A percentile compares a stretch with the other conserved stretches of the same genome.
Evolutionary conservation across 1,284 basidiomycete genomes (phyloP).

Genomic region (Coniophora puteana): DNA sequence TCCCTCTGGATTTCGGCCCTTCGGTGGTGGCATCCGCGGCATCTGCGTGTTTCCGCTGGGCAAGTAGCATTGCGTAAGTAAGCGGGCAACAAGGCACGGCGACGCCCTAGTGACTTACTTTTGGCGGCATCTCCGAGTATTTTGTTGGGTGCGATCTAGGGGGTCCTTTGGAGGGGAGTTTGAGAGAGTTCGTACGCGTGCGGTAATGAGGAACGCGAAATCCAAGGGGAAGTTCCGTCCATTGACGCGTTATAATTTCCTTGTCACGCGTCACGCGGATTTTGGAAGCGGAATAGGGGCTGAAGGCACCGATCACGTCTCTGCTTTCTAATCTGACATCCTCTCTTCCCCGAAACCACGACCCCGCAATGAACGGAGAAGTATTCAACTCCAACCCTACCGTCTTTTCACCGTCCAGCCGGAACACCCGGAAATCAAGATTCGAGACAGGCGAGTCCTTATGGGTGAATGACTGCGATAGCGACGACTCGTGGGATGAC

Average conservation of each 20-base stretch:
- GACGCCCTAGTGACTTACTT: slow-evolving; percentile 27
- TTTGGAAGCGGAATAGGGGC: slow-evolving; percentile 16
- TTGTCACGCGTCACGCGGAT: slow-evolving; percentile 18
- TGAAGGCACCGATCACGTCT: slow-evolving; percentile 12
- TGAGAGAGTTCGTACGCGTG: too few relatives aligned
- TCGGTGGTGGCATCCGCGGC: slow-evolving; percentile 15
- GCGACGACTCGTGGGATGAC: slow-evolving; percentile 23
- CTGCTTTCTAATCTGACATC: slow-evolving; percentile 1
- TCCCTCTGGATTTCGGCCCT: slow-evolving; percentile 37
- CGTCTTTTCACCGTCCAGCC: slow-evolving; percentile 45
- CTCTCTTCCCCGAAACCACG: too few relatives aligned
- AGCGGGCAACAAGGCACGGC: neutral
- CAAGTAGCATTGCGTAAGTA: neutral
- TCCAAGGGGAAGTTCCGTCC: slow-evolving; percentile 13
- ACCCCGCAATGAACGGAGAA: slow-evolving; percentile 38
- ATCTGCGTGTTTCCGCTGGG: slow-evolving; percentile 40
- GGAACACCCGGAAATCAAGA: slow-evolving; percentile 32
- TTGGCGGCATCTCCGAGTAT: slow-evolving; percentile 32
- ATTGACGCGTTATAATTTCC: slow-evolving; percentile 19
- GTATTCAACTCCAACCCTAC: slow-evolving; percentile 66
- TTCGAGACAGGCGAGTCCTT: slow-evolving; percentile 36
- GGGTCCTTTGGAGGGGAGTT: too few relatives aligned
- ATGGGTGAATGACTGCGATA: slow-evolving; percentile 46
- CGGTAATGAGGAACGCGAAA: slow-evolving; percentile 2
- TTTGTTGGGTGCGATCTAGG: too few relatives aligned